phyloP scores from a whole-genome alignment of 768 basidiomycete genomes.

The Pluteus cervinus region DNA sequence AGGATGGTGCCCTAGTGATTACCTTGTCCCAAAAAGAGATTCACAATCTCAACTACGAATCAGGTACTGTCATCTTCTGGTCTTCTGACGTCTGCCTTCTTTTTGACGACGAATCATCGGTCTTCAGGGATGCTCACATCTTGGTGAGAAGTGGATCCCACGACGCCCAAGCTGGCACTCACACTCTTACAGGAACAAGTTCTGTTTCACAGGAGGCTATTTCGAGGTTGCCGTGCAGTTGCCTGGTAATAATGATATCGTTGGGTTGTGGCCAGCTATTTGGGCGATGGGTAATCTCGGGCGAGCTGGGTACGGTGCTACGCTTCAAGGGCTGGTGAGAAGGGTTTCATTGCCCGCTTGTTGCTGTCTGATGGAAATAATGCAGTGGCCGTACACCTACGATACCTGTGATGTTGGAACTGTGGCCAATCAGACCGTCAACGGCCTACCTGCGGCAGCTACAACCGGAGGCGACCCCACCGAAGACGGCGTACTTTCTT shows the following conservation, averaged over 20 bases:
- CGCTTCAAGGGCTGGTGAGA: constrained; percentile 71
- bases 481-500: constrained; percentile 49
- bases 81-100: too few relatives aligned
- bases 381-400: constrained; percentile 79
- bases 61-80: constrained; percentile 37
- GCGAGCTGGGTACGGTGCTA: constrained; percentile 82
- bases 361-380: not conserved
- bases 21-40: constrained; percentile 58
- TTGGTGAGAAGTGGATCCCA: constrained; percentile 25
- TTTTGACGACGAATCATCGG: too few relatives aligned
- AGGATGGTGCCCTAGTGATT: constrained; percentile 66
- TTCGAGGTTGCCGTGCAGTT: constrained; percentile 60
- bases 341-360: not conserved
- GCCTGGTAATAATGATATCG: constrained; percentile 60
- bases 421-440: constrained; percentile 70
- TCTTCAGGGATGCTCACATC: constrained; percentile 36
- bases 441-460: constrained; percentile 61
- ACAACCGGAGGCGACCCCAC: constrained; percentile 50
- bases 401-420: constrained; percentile 85
- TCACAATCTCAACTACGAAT: constrained; percentile 67
- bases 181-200: constrained; percentile 59
- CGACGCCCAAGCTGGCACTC: constrained; percentile 25
- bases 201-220: constrained; percentile 84
- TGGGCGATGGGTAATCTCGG: constrained; percentile 73
- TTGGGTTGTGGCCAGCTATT: constrained; percentile 72